phyloP scores from a whole-genome alignment of 139 green algal species.

The Picochlorum costavermella region DNA sequence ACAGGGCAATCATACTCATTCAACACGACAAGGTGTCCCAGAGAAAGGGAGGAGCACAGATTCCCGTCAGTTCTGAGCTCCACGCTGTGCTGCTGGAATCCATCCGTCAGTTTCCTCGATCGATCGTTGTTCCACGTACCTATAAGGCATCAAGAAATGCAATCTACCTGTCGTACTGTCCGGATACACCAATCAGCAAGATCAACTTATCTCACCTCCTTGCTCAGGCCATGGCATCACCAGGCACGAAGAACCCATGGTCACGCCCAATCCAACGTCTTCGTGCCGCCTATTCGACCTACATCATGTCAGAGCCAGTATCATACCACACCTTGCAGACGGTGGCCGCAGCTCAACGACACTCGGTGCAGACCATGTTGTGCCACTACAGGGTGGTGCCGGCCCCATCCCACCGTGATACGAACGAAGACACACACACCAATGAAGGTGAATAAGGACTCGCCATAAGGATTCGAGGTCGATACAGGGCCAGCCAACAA shows the following conservation, averaged over 20 bases:
- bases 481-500: too few species aligned
- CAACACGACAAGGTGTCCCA: background rate
- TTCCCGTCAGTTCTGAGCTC: background rate
- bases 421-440: too few species aligned
- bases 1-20: background rate
- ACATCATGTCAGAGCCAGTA: too few species aligned
- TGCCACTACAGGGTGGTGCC: too few species aligned
- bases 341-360: too few species aligned
- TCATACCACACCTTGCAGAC: too few species aligned
- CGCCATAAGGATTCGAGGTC: too few species aligned
- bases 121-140: background rate
- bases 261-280: background rate
- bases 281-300: too few species aligned
- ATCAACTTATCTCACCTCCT: background rate
- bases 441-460: too few species aligned
- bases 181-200: background rate
- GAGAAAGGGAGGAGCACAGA: background rate
- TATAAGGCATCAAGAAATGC: background rate
- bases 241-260: background rate
- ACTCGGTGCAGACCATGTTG: too few species aligned
- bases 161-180: background rate
- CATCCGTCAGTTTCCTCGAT: background rate
- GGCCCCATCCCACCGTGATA: too few species aligned
- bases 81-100: background rate
- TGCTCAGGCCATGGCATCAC: background rate